Conservation (phyloP, 306 rosid genomes). For the Potentilla sterilis region DNA sequence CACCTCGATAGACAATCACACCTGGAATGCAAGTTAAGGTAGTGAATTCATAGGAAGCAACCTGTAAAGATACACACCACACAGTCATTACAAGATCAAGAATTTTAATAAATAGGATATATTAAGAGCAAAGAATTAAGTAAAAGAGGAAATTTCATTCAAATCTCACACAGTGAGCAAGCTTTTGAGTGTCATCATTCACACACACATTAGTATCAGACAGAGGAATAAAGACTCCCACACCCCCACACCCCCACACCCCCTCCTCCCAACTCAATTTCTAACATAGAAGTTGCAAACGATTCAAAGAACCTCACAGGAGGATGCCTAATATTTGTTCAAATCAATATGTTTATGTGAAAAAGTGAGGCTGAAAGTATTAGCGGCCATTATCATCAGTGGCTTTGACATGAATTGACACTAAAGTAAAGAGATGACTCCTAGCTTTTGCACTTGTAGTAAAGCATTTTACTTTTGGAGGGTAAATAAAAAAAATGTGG, state of each 20-base stretch:
- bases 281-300: not conserved
- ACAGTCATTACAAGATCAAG: constrained; percentile 26
- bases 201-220: not conserved
- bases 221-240: not conserved
- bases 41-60: constrained; percentile 97
- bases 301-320: constrained; percentile 1
- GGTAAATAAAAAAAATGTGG: not conserved
- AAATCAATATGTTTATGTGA: not conserved
- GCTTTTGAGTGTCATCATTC: not conserved
- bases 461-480: not conserved
- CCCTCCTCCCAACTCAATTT: not conserved
- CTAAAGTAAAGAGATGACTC: not conserved
- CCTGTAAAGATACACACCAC: constrained; percentile 48
- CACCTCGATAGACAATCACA: constrained; percentile 85
- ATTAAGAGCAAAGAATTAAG: too few species aligned
- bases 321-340: not conserved
- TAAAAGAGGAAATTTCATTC: too few species aligned
- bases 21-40: constrained; percentile 98
- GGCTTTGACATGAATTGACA: not conserved
- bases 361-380: not conserved
- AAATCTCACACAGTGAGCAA: constrained; percentile 1
- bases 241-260: too few species aligned
- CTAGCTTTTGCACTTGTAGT: not conserved
- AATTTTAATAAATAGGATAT: not conserved
- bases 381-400: not conserved